Percentiles rank a stretch among this genome's conserved stretches.
phyloP scores from a whole-genome alignment of 805 yeast species.

The Cyberlindnera lachancei region DNA sequence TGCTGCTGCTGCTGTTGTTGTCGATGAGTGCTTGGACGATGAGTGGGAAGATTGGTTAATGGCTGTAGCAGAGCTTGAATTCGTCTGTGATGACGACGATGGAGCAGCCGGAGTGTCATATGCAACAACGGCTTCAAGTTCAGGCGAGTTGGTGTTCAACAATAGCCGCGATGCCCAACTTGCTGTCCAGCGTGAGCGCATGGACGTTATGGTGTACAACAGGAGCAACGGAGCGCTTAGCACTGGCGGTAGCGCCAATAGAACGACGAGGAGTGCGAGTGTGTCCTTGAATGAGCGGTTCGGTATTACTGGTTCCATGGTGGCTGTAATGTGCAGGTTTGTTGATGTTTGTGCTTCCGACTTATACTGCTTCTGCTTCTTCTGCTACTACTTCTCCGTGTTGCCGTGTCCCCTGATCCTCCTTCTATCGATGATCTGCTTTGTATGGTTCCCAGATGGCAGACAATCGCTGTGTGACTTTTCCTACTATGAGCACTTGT shows the following conservation, averaged over 20 bases:
- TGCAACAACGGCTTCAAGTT: no score
- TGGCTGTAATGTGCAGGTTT: neutral
- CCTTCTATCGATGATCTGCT: no score
- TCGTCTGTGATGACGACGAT: no score
- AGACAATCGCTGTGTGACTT: no score
- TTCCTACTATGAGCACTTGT: no score
- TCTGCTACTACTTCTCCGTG: no score
- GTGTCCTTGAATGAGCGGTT: slow-evolving; percentile 18
- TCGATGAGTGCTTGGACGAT: slow-evolving; percentile 2
- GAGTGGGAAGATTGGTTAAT: no score
- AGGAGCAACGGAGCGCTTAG: slow-evolving; percentile 12
- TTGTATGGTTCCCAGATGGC: no score
- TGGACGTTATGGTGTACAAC: slow-evolving; percentile 12
- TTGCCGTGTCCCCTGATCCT: no score
- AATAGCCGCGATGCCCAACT: slow-evolving; percentile 6
- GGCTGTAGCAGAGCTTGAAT: no score
- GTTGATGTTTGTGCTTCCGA: neutral
- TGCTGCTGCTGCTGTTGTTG: slow-evolving; percentile 3
- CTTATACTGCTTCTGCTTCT: no score
- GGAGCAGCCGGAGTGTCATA: no score
- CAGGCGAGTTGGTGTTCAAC: slow-evolving; percentile 3
- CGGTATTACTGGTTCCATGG: slow-evolving; percentile 13
- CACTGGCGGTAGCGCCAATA: slow-evolving; percentile 19
- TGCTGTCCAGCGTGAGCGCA: slow-evolving; percentile 2
- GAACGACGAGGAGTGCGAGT: slow-evolving; percentile 16